These are phyloP conservation scores for Gossypium bickii DNA, from an alignment of 345 rosid genomes.

Conservation along the genomic window DNA sequence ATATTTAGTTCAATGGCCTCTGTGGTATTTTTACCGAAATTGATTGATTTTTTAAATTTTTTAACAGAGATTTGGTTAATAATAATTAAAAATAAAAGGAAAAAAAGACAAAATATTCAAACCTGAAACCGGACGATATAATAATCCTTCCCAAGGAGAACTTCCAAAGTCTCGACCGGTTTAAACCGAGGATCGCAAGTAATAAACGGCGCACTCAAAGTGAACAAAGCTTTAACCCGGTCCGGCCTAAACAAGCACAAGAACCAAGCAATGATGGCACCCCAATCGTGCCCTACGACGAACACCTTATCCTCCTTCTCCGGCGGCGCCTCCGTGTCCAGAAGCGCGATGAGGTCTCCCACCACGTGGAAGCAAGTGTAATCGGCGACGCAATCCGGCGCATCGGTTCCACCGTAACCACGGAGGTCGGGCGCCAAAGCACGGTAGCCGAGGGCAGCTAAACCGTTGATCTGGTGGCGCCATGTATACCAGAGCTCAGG, in stretches of 20 bases:
- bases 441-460: slow-evolving; percentile 53
- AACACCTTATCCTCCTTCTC: slow-evolving; percentile 39
- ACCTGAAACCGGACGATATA: background rate
- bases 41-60: no score
- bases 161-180: slow-evolving; percentile 22
- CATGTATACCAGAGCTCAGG: slow-evolving; percentile 75
- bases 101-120: no score
- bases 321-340: slow-evolving; percentile 40
- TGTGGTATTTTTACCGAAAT: no score
- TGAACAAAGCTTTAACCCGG: background rate
- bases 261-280: background rate
- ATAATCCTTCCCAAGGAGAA: slow-evolving; percentile 3
- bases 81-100: no score
- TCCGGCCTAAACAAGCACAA: background rate
- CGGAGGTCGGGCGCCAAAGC: slow-evolving; percentile 68
- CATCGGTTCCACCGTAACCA: slow-evolving; percentile 57
- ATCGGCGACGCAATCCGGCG: slow-evolving; percentile 36
- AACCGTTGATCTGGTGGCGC: slow-evolving; percentile 58
- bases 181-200: slow-evolving; percentile 38
- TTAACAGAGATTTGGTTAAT: no score
- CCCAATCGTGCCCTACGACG: background rate
- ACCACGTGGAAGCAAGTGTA: slow-evolving; percentile 48
- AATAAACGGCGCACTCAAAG: background rate
- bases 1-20: no score
- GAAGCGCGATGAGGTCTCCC: slow-evolving; percentile 47